These are phyloP conservation scores for Ascochyta pisi DNA, from an alignment of 2,329 filamentous ascomycete genomes.

Conservation along the genomic window DNA sequence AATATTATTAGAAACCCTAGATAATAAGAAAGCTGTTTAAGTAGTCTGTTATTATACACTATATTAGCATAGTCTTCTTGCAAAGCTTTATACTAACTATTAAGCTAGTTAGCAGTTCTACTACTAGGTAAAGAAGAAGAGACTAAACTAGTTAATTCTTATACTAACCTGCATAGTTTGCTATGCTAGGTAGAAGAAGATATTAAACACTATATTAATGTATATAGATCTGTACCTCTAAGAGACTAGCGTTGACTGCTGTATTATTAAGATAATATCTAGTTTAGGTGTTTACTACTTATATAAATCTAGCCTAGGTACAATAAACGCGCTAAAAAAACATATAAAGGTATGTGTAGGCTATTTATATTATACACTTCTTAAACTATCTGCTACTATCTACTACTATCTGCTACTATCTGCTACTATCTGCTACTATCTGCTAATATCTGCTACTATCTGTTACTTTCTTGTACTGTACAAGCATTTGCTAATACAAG, in stretches of 20 bases:
- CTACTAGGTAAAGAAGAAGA: not conserved
- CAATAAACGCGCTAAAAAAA: not conserved
- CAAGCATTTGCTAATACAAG: not conserved
- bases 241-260: not conserved
- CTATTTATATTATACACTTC: not conserved
- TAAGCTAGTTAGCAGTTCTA: not conserved
- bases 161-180: not conserved
- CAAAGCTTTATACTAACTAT: not conserved
- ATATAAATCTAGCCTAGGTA: not conserved
- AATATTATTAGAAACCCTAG: not conserved
- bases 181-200: not conserved
- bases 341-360: not conserved
- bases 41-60: not conserved
- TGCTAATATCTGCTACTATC: not conserved
- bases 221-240: not conserved
- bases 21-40: not conserved
- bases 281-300: not conserved
- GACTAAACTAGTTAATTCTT: not conserved
- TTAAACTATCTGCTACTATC: too few relatives aligned
- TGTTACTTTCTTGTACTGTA: not conserved
- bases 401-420: too few relatives aligned
- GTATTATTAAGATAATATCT: not conserved
- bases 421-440: too few relatives aligned
- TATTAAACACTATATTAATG: not conserved
- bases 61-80: not conserved